Conservation (phyloP, 345 rosid genomes). For the Gossypium longicalyx region DNA sequence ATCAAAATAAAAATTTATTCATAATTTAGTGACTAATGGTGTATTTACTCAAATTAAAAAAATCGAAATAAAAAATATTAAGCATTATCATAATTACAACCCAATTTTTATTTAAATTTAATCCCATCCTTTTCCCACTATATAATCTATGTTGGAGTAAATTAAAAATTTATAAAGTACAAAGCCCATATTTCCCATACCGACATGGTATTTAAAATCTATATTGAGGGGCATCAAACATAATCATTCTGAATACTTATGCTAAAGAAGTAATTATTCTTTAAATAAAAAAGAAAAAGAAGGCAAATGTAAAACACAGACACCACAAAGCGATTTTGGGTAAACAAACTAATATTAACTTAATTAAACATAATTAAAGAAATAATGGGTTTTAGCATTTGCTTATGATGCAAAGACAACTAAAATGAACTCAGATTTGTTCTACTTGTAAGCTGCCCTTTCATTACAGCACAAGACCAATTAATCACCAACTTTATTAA, state of each 20-base stretch:
- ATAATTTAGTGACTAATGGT: too few species aligned
- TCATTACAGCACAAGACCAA: constrained; percentile 10
- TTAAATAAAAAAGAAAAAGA: not conserved
- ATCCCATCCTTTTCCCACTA: too few species aligned
- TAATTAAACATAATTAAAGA: not conserved
- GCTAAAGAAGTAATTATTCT: not conserved
- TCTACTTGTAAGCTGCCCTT: constrained; percentile 14
- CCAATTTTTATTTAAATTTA: too few species aligned
- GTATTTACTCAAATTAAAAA: too few species aligned
- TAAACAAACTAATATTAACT: not conserved
- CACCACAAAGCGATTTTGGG: constrained; percentile 19
- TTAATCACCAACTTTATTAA: constrained; percentile 7
- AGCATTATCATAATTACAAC: too few species aligned
- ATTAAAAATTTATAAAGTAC: not conserved
- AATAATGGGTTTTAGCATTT: not conserved
- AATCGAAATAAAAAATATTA: too few species aligned
- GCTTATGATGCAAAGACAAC: constrained; percentile 31
- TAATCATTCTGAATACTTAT: not conserved
- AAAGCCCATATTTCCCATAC: not conserved
- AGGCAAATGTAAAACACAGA: not conserved
- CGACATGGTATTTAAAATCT: not conserved
- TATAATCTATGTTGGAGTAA: too few species aligned
- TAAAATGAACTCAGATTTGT: not conserved
- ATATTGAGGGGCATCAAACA: not conserved
- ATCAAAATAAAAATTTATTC: too few species aligned